Evolutionary conservation across 2,329 filamentous ascomycete genomes (phyloP).

Genomic region (Metarhizium rileyi): DNA sequence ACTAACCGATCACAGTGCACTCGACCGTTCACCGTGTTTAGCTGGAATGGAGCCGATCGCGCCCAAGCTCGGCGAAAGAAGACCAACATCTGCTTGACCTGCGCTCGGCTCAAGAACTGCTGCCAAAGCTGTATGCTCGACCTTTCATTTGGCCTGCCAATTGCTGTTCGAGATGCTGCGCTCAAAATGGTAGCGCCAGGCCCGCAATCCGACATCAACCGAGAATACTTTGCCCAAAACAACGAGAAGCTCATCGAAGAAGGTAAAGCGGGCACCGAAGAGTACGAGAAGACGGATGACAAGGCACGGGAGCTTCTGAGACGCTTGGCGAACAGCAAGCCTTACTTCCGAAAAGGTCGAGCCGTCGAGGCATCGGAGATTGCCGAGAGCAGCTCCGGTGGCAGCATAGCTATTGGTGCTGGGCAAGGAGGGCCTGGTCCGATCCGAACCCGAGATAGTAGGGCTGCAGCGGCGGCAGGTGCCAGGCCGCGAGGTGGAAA

Average conservation of each 20-base stretch:
- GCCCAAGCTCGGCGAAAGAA: conserved; percentile 80
- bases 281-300: conserved; percentile 94
- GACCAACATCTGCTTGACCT: conserved; percentile 93
- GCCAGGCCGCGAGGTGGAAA: conserved; percentile 35
- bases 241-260: conserved; percentile 94
- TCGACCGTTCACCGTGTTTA: conserved; percentile 89
- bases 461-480: conserved; percentile 40
- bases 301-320: conserved; percentile 85
- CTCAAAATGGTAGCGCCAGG: conserved; percentile 96
- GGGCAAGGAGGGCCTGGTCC: conserved; percentile 60
- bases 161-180: conserved; percentile 89
- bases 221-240: conserved; percentile 96
- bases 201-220: conserved; percentile 83
- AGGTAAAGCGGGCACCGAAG: conserved; percentile 73
- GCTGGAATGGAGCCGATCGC: conserved; percentile 81
- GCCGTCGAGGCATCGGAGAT: conserved; percentile 50
- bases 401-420: conserved; percentile 41
- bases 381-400: conserved; percentile 28
- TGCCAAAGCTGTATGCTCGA: conserved; percentile 99
- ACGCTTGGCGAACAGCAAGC: conserved; percentile 81
- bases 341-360: conserved; percentile 85
- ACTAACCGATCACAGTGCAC: conserved; percentile 50
- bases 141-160: conserved; percentile 87
- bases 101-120: conserved; percentile 95
- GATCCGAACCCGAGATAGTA: conserved; percentile 63